Evolutionary conservation across 257 asterid genomes (phyloP), one percentile per base, ranked within the genome.

Genomic region (Lavandula angustifolia): DNA sequence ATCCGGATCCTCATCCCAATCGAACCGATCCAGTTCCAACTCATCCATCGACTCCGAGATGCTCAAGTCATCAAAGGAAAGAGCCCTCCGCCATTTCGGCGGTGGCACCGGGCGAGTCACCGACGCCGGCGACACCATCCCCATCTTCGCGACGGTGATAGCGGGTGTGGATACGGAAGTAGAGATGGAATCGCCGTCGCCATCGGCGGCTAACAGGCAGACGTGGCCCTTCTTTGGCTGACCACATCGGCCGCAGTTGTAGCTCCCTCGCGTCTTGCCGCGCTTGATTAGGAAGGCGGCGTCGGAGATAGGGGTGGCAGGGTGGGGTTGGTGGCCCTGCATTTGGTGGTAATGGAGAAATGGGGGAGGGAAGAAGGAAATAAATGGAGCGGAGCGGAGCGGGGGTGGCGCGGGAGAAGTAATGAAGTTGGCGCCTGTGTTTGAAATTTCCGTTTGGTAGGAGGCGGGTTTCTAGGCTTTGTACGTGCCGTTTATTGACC

Each of bases 221-320:
- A 43, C 50, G 12, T 94, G 99, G 34, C 99, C 99, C 76, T 83
- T 87, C 62, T 94, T 94, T 1, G 99, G 97, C 5, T 66, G 60
- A 1, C 97, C 97, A 60, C 99, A 94, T 1, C 97, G 88, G 31
- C 99, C 95, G 22, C 99, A 94, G 84, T 75, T 90, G 73, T 94
- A 94, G 75, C 35, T 79, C 1, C 99, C 99, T 4, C 97, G 77
- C 71, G 70, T 87, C 46, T 83, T 86, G 68, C 91, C 92, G 55
- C 79, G 74, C 72, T 83, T 80, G 16, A 65, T 65, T 11, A 74
- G 71, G 54, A 70, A 55, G 5, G 78, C 79, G 14, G 80, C 80
- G 65, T 81, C 96, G 73, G 92, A 70, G 68, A 79, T 53, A 8
- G 96, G 90, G 54, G 94, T 81, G 66, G 85, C 79, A 41, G 99